Evolutionary conservation across 495 filamentous ascomycete species (phyloP), one percentile per base, ranked within the genome.

Genomic region (Talaromyces adpressus): DNA sequence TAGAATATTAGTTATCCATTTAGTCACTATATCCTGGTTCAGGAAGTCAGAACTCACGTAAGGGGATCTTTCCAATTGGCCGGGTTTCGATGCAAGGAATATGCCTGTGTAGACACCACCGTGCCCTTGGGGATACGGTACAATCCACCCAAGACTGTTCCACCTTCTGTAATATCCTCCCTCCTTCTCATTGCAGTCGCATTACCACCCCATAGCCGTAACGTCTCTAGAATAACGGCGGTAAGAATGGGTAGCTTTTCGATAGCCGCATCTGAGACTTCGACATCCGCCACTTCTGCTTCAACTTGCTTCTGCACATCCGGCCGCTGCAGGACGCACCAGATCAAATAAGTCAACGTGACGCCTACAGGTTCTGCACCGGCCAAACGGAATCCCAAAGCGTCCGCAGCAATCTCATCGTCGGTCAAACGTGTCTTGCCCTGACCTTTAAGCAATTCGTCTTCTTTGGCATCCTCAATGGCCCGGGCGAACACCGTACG

Each of bases 41-140:
- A n/a, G n/a, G n/a, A n/a, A n/a, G n/a, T n/a, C n/a, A n/a, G n/a
- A n/a, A n/a, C n/a, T n/a, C n/a, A n/a, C n/a, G n/a, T 11, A 39
- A 11, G 4, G 34, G 39, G 39, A 4, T 45, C 39, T n/a, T 45
- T 45, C 39, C 39, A 45, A 14, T 45, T n/a, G 39, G 12, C 39
- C 16, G 39, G 39, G 64, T 79, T 71, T 18, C 78, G 71, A 64
- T 77, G 72, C 36, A 87, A 69, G 27, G 68, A 72, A 62, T 83
- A 82, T 23, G 71, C 63, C 51, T 82, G 81, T 0, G 79, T 77
- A 6, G 69, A 68, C 0, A 79, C 69, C 0, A 66, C 74, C 4
- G 65, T 65, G 2, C 71, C 69, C 3, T 68, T 72, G 2, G 75
- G 73, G n/a, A 81, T 29, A 27, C 51, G 64, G 39, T 65, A 66